phyloP scores from a whole-genome alignment of 306 rosid genomes.

The Corylus heterophylla region DNA sequence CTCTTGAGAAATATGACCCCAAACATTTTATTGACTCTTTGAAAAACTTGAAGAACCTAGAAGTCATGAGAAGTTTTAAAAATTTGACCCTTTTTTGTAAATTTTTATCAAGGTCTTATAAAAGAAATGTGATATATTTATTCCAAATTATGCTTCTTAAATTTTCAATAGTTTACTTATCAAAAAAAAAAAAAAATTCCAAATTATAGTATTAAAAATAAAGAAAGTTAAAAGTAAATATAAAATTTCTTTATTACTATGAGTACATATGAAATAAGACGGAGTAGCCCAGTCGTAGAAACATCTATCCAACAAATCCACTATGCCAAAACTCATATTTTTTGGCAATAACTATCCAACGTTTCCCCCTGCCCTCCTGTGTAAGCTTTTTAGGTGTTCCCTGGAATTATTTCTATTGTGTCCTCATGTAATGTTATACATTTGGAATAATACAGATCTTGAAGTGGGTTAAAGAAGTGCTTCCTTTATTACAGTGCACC shows the following conservation, averaged over 20 bases:
- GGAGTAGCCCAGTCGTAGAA: background rate
- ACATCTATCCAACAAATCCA: background rate
- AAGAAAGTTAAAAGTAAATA: background rate
- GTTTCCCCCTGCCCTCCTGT: background rate
- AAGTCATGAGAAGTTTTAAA: background rate
- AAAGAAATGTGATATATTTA: background rate
- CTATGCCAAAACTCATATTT: background rate
- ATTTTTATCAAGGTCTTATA: background rate
- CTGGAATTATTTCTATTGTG: background rate
- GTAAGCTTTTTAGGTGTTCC: background rate
- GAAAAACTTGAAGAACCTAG: background rate
- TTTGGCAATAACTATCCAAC: background rate
- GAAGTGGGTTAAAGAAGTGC: background rate
- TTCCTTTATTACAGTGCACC: background rate
- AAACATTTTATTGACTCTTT: background rate
- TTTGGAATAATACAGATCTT: background rate
- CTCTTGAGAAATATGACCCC: background rate
- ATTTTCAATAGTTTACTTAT: too few relatives aligned
- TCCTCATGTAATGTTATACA: background rate
- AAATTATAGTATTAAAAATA: background rate
- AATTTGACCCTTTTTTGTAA: background rate
- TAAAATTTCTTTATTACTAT: background rate
- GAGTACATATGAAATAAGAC: background rate
- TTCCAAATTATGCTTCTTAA: background rate
- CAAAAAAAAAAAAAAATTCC: too few relatives aligned